phyloP scores from a whole-genome alignment of 192 early-diverging fungal species.

The Dissophora globulifera region DNA sequence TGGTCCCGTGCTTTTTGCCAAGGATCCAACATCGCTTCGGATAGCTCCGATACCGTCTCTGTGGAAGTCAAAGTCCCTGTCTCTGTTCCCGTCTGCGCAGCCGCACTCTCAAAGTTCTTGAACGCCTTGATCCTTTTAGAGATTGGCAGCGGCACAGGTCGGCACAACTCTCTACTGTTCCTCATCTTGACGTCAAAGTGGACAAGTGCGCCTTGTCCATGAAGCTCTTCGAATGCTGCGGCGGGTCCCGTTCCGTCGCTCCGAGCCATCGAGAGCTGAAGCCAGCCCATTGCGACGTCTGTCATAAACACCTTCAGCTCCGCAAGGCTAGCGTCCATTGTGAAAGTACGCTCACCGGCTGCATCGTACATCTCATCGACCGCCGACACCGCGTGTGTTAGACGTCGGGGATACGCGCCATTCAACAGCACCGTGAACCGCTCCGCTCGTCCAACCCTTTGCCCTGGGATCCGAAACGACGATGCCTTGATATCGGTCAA shows the following conservation, averaged over 20 bases:
- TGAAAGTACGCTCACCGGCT: constrained; percentile 8
- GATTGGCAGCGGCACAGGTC: background rate
- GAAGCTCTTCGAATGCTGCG: constrained; percentile 6
- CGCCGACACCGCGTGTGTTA: constrained; percentile 16
- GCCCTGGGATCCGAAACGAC: constrained; percentile 37
- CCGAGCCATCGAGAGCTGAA: constrained; percentile 12
- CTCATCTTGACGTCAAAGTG: constrained; percentile 13
- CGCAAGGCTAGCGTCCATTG: constrained; percentile 13
- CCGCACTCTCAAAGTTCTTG: background rate
- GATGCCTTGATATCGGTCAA: constrained; percentile 7
- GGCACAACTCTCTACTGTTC: background rate
- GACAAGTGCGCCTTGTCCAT: constrained; percentile 8
- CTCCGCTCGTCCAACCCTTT: constrained; percentile 31
- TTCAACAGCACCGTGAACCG: constrained; percentile 21
- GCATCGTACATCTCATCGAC: constrained; percentile 6
- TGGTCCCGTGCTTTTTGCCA: constrained; percentile 7
- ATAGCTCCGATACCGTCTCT: too few species aligned
- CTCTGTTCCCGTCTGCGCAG: background rate
- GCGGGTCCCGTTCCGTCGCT: background rate
- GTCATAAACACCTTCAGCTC: constrained; percentile 38
- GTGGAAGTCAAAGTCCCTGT: too few species aligned
- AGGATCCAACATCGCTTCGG: background rate
- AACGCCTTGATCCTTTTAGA: background rate
- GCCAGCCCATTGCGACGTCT: constrained; percentile 10
- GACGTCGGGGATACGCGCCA: constrained; percentile 12